Percentiles rank a stretch among this genome's conserved stretches.
phyloP scores from a whole-genome alignment of 108 stramenopile species.

The Nannochloropsis gaditana region DNA sequence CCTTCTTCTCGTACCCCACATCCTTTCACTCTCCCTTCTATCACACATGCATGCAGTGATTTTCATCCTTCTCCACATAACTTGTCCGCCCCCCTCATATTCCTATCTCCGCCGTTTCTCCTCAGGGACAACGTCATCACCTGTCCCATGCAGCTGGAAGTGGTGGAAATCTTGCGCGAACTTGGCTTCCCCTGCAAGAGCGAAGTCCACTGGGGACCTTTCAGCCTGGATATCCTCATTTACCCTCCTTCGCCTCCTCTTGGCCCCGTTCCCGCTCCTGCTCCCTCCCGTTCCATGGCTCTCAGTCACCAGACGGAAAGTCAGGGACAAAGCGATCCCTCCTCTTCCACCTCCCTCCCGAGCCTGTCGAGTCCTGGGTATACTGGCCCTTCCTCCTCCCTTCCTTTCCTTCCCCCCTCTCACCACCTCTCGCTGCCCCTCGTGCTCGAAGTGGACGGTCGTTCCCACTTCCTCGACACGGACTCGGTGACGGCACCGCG shows the following conservation, averaged over 20 bases:
- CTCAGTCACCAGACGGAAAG: too few species aligned
- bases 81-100: neutral
- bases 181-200: neutral
- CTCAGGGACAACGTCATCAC: constrained; percentile 14
- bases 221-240: neutral
- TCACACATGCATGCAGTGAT: too few species aligned
- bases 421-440: neutral
- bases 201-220: neutral
- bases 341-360: too few species aligned
- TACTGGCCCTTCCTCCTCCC: neutral
- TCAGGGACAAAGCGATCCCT: too few species aligned
- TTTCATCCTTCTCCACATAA: neutral
- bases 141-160: neutral
- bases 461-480: neutral
- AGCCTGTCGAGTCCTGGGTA: neutral
- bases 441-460: constrained; percentile 2
- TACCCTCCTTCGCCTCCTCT: neutral
- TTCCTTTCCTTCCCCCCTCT: neutral
- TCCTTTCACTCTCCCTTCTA: neutral
- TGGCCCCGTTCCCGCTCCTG: too few species aligned
- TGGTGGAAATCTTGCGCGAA: neutral
- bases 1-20: neutral
- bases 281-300: too few species aligned
- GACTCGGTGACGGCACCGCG: neutral
- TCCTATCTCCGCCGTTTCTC: neutral